Evolutionary conservation across 305 asterid genomes (phyloP), one percentile per base, ranked within the genome.

Genomic region (Vinca major): DNA sequence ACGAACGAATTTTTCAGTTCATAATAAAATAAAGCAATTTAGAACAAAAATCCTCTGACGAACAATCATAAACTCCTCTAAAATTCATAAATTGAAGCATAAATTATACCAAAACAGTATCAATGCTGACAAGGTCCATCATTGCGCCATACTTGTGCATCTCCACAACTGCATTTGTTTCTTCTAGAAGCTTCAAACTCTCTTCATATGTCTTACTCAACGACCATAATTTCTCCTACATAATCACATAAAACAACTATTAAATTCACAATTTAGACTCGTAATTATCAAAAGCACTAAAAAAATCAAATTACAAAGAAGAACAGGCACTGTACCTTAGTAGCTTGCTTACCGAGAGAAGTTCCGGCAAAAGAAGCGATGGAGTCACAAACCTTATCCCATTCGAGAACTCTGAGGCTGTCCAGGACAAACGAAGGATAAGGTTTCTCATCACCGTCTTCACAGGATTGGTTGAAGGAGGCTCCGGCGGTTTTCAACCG

Each of bases 281-380:
- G 52, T 54, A 53, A 58, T 44, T 19, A 21, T n/a, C 12, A 8
- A 37, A 26, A 57, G 60, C 50, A 44, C 40, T 4, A 13, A 20
- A 16, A 41, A 37, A 63, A 48, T 48, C 8, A 16, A 63, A 44
- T 63, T 1, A 43, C 43, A n/a, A 60, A 2, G 5, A 56, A 17
- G 16, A 16, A 56, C 36, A 36, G 37, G 0, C 33, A 26, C 33
- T 26, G n/a, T 14, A 60, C 96, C 93, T 89, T 85, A 68, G 85
- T 70, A 60, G 88, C 88, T 81, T 81, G 73, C 69, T 80, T 83
- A 63, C 91, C 98, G 51, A 84, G 81, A 16, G 89, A 83, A 72
- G 96, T 90, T 61, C 91, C 90, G 67, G 98, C 96, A 71, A 86
- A 93, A 69, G 96, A 82, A 75, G 97, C 89, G 55, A 93, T 95